Base-by-base conservation (phyloP, 306 rosid species). In the Lotus japonicus region DNA sequence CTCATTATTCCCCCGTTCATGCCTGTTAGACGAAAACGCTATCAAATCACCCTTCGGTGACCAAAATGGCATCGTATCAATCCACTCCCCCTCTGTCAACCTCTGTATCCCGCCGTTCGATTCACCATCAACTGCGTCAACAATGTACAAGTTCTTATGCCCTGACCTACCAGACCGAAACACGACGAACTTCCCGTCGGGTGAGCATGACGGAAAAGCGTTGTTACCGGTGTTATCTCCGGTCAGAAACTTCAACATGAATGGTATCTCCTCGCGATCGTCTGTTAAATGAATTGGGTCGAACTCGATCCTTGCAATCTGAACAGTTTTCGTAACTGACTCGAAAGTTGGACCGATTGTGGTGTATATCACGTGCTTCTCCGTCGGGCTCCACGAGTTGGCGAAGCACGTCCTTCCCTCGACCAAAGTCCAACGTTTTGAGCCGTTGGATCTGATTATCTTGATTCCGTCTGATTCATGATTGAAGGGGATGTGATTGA, bases 61-160 rank as follows among this genome's bases (percentile, higher is more conserved):
- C 97, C 97, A 88, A 12, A 77, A 57, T 1, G 97, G 95, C 97
- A 91, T 91, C 4, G 95, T 91, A 56, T 91, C 97, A 9, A 88
- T 83, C 77, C 95, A 91, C 6, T 50, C 62, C 4, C 95, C 97
- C 6, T 83, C 85, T 13, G 97, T 91, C 13, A 91, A 62, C 77
- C 44, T 79, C 6, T 86, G 82, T 7, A 86, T 4, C 0, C 66
- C 75, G 1, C 89, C 86, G 14, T 79, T 43, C 4, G 78, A 48
- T 69, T 91, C 97, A 0, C 92, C 97, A 3, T 91, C 31, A 1
- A 83, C 81, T 9, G 89, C 89, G 38, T 83, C 91, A 11, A 81
- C 36, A 26, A 91, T 78, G 74, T 84, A 91, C 31, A 91, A 80
- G 59, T 86, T 88, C 73, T 88, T 91, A 44, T 84, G 75, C n/a